Conservation (phyloP, 257 asterid species). For the Salvia miltiorrhiza region DNA sequence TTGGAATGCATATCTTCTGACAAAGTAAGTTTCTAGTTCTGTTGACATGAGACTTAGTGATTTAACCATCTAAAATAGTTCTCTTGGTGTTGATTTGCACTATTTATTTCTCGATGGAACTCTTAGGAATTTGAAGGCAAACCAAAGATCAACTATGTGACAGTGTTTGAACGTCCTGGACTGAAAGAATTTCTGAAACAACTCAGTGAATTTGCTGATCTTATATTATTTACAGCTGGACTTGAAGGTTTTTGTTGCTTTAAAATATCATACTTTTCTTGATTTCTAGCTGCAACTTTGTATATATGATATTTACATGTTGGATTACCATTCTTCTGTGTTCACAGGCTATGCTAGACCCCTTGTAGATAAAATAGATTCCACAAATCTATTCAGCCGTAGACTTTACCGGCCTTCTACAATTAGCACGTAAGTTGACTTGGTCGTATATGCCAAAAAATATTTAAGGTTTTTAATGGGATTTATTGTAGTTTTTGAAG, state of each 20-base stretch:
- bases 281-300: background rate
- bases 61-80: constrained; percentile 3
- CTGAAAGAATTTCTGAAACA: constrained; percentile 66
- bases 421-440: constrained; percentile 72
- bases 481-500: constrained; percentile 1
- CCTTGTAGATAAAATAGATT: constrained; percentile 87
- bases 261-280: constrained; percentile 8
- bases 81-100: constrained; percentile 18
- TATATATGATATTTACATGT: constrained; percentile 20
- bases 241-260: constrained; percentile 69
- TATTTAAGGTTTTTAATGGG: background rate
- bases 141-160: constrained; percentile 86
- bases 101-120: constrained; percentile 14
- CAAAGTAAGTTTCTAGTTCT: constrained; percentile 45
- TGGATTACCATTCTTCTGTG: constrained; percentile 3
- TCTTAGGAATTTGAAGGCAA: constrained; percentile 74
- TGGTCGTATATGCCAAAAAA: constrained; percentile 13
- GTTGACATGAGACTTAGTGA: background rate
- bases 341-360: constrained; percentile 92
- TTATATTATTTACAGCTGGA: constrained; percentile 91
- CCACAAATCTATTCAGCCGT: constrained; percentile 52
- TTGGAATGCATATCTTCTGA: constrained; percentile 61
- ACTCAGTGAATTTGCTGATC: constrained; percentile 86
- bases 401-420: constrained; percentile 93
- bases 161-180: constrained; percentile 96